Evolutionary conservation across 2,329 filamentous ascomycete genomes (phyloP), one percentile per base, ranked within the genome.

Genomic region (Aspergillus pseudotamarii): DNA sequence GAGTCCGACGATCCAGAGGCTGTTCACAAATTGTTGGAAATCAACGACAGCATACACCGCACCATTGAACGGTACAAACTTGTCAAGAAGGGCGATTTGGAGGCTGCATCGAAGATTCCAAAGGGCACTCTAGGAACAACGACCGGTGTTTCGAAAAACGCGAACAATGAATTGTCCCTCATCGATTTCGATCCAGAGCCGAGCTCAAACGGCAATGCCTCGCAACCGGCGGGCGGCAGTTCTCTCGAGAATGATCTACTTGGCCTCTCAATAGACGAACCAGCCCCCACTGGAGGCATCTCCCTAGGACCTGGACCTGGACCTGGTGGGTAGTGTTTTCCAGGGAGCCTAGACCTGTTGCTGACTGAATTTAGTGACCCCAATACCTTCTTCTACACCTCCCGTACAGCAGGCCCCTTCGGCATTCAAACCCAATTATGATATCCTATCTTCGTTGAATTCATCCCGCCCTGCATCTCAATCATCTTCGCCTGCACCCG

Each of bases 11-110:
- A 99, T 74, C 89, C 93, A 65, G 95, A 97, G 81, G 95, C 95
- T 6, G 95, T 99, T 6, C 92, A 93, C 50, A 97, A 97, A 79
- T 84, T 99, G 12, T 86, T 99, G 61, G 93, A 98, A 76, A 98
- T 99, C 74, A 99, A 99, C 76, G 95, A 99, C 79, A 97, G 94
- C 80, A 99, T 99, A 86, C 92, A 98, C 76, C 89, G 94, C 66
- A 99, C 95, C 1, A 92, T 98, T 61, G 93, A 98, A 80, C 85
- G 95, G 68, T 99, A 98, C 79, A 96, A 93, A 84, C 82, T 98
- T 60, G 89, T 98, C 79, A 99, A 97, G 83, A 96, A 95, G 82
- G 95, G 95, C 26, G 94, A 99, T 73, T 78, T 96, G 51, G 92
- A 94, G 69, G 93, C 83, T 12, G 93, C 95, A 19, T 88, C 90